Evolutionary conservation across 2,329 filamentous ascomycete species (phyloP), one percentile per base, ranked within the genome.

Genomic region (Sporothrix pseudoabietina): DNA sequence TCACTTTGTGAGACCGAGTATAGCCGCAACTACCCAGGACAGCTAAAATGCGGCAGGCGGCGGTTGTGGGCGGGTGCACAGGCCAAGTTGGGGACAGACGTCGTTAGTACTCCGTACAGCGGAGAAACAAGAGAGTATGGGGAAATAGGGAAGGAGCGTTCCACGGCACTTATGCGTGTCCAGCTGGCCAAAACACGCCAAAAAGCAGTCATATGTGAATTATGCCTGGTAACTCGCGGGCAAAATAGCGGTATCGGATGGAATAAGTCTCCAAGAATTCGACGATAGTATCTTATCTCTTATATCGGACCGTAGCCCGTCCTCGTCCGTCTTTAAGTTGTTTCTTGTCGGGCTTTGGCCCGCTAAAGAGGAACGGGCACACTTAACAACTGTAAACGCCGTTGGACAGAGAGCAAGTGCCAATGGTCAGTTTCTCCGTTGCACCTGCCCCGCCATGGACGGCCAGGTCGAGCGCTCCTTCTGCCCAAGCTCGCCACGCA

Each of bases 11-110:
- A 69, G 54, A 68, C 75, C 76, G 75, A 76, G 69, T 69, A 69
- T 76, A 74, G 69, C 71, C 77, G 77, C 69, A 57, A 10, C 68
- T 71, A 47, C 26, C 66, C 72, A 26, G 19, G 57, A 26, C 30
- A 32, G 68, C 14, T 52, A 12, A 47, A 57, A 54, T 39, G 4
- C 32, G 66, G 52, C 71, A 49, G 71, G 52, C 35, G 41, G 55
- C 66, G 71, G 61, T 68, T 66, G 49, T 54, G 55, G 52, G 39
- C 32, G 47, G n/a, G 55, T 52, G 55, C 57, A 66, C 54, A 54
- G 54, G 30, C 68, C 59, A 71, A 54, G 30, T 57, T 49, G 32
- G 55, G 39, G 30, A 73, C 26, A 63, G 68, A 73, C 72, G 69
- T 73, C 72, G 69, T 71, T 66, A 30, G 61, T 12, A 39, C 7